Percentiles rank a stretch among this genome's conserved stretches.
phyloP scores from a whole-genome alignment of 306 rosid species.

The Senna siamea region DNA sequence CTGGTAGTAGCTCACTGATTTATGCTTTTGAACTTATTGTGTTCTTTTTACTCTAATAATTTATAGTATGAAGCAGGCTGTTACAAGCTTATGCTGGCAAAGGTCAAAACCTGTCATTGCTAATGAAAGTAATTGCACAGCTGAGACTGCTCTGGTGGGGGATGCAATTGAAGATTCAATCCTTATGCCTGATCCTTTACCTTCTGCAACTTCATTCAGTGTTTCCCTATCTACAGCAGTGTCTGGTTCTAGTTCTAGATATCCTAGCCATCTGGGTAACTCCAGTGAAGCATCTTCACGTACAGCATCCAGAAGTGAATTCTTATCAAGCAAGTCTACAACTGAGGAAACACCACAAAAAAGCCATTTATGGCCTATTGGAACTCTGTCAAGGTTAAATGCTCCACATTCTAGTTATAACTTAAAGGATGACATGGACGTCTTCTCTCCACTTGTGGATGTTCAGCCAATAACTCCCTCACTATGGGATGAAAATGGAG shows the following conservation, averaged over 20 bases:
- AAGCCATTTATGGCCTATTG: slow-evolving; percentile 78
- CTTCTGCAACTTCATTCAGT: slow-evolving; percentile 72
- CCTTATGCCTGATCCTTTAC: slow-evolving; percentile 97
- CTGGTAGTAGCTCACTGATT: slow-evolving; percentile 8
- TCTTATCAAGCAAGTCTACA: slow-evolving; percentile 54
- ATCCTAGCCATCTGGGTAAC: slow-evolving; percentile 64
- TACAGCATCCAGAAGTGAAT: slow-evolving; percentile 53
- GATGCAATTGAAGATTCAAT: slow-evolving; percentile 85
- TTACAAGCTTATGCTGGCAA: slow-evolving; percentile 97
- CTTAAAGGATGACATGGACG: slow-evolving; percentile 96
- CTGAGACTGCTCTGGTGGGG: slow-evolving; percentile 84
- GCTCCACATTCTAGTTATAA: slow-evolving; percentile 78
- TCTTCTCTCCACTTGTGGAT: slow-evolving; percentile 96
- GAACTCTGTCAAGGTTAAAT: slow-evolving; percentile 69
- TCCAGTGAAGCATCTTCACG: slow-evolving; percentile 58
- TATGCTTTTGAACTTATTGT: slow-evolving; percentile 17
- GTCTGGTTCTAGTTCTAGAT: slow-evolving; percentile 63
- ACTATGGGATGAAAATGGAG: slow-evolving; percentile 80
- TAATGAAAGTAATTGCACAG: slow-evolving; percentile 74
- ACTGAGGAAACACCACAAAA: slow-evolving; percentile 82
- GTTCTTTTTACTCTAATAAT: slow-evolving; percentile 35
- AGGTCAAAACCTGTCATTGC: slow-evolving; percentile 84
- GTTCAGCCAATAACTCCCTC: slow-evolving; percentile 92
- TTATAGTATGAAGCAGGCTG: slow-evolving; percentile 69
- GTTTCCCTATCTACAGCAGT: slow-evolving; percentile 58